Evolutionary conservation across 441 rosid genomes (phyloP).

Genomic region (Jatropha podagrica): DNA sequence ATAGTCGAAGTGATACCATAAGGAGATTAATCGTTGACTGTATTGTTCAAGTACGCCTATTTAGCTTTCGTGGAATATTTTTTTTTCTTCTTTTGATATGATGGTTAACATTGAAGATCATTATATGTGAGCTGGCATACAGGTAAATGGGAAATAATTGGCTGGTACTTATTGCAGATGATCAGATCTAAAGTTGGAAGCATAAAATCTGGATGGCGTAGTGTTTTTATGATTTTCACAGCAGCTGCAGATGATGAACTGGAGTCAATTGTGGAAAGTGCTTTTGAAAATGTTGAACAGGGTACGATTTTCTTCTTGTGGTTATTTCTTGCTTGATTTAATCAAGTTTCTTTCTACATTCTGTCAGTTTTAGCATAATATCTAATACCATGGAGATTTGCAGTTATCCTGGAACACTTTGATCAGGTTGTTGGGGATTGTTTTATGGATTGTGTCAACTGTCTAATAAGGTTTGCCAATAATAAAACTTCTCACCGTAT

Average conservation of each 20-base stretch:
- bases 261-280: constrained; percentile 95
- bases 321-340: not conserved
- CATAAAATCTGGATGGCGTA: constrained; percentile 99
- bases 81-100: not conserved
- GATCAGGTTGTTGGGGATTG: constrained; percentile 99
- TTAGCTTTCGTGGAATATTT: constrained; percentile 22
- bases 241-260: constrained; percentile 97
- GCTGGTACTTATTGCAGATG: constrained; percentile 61
- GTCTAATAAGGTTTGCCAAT: constrained; percentile 98
- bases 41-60: constrained; percentile 80
- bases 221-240: constrained; percentile 98
- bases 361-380: constrained; percentile 9
- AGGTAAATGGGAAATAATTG: constrained; percentile 15
- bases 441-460: constrained; percentile 99
- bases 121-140: not conserved
- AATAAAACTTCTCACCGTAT: constrained; percentile 90
- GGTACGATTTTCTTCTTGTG: constrained; percentile 50
- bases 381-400: constrained; percentile 44
- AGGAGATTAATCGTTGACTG: constrained; percentile 98
- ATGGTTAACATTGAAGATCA: not conserved
- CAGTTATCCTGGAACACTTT: constrained; percentile 99
- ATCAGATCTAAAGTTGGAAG: constrained; percentile 98
- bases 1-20: constrained; percentile 82
- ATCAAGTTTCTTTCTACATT: constrained; percentile 14
- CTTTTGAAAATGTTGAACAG: constrained; percentile 99